phyloP scores from a whole-genome alignment of 1,139 yeast genomes.

The Scheffersomyces segobiensis region DNA sequence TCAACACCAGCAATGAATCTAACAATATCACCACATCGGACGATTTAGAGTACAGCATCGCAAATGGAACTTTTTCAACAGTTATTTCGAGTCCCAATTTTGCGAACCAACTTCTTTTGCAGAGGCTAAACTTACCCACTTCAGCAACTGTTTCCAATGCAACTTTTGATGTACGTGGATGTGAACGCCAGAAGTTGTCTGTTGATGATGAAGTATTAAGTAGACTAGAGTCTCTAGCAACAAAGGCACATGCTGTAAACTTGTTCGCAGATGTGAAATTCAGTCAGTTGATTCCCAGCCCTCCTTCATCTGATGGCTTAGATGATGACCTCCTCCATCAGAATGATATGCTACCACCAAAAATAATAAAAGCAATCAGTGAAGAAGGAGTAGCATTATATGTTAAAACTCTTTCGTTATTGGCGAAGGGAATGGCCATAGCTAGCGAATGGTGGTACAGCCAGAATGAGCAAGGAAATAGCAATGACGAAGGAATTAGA shows the following conservation, averaged over 20 bases:
- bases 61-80: constrained; percentile 17
- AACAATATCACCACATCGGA: constrained; percentile 12
- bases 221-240: constrained; percentile 73
- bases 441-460: constrained; percentile 88
- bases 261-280: constrained; percentile 91
- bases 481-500: constrained; percentile 16
- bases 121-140: constrained; percentile 35
- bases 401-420: constrained; percentile 75
- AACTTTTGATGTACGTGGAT: not conserved
- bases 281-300: constrained; percentile 76
- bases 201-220: constrained; percentile 42
- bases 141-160: constrained; percentile 14
- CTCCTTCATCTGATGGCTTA: constrained; percentile 55
- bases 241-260: constrained; percentile 87
- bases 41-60: constrained; percentile 11
- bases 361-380: constrained; percentile 59
- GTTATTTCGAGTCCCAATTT: constrained; percentile 35
- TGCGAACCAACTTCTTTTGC: constrained; percentile 35
- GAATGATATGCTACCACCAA: constrained; percentile 55
- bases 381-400: constrained; percentile 86
- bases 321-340: constrained; percentile 44
- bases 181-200: constrained; percentile 7
- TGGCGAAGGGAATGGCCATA: constrained; percentile 81
- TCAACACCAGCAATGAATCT: constrained; percentile 1
- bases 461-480: constrained; percentile 39